Base-by-base conservation (phyloP, 768 basidiomycete genomes). In the Pulveroboletus sp. region DNA sequence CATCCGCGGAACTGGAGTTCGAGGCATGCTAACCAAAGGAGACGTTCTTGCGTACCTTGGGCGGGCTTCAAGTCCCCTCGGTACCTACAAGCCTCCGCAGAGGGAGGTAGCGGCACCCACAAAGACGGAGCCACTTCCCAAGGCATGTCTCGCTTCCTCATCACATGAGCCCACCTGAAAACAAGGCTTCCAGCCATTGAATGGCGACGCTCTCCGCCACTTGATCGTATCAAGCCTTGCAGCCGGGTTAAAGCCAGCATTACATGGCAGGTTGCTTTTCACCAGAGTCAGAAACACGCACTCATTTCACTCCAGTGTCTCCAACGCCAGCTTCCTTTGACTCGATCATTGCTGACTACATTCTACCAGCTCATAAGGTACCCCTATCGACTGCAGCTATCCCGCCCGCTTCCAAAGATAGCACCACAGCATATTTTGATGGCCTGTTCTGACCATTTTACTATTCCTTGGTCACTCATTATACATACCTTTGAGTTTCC, bases 11-110 rank as follows among this genome's bases (percentile, higher is more conserved):
- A 95, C 93, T 3, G 95, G 95, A 43, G 75, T 89, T 46, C 79
- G 89, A 33, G 95, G 96, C 12, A 94, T 93, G 86, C 68, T 98
- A 52, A 98, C 94, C 42, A 97, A 97, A 68, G 96, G 96, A 10
- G 95, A 99, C 63, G 85, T 98, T 1, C 77, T 99, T 27, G 73
- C 90, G 3, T 84, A 82, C 69, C 75, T 96, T 6, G 95, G 95
- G 17, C 84, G 85, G 68, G 88, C 93, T 17, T 84, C 84, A 10
- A 75, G 77, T 32, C 89, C 92, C 0, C 73, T 77, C 17, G 92
- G 91, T 33, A 87, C 88, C 3, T 89, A 76, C 70, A 85, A 84
- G 64, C 74, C 74, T 56, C 56, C 71, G 12, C 57, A 59, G 38
- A 59, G 60, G 39, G 59, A 66, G 40, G 43, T 57, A 71, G 52